Percentiles rank a stretch among this genome's conserved stretches.
Conservation (phyloP, 345 rosid genomes). For the Dovyalis caffra region DNA sequence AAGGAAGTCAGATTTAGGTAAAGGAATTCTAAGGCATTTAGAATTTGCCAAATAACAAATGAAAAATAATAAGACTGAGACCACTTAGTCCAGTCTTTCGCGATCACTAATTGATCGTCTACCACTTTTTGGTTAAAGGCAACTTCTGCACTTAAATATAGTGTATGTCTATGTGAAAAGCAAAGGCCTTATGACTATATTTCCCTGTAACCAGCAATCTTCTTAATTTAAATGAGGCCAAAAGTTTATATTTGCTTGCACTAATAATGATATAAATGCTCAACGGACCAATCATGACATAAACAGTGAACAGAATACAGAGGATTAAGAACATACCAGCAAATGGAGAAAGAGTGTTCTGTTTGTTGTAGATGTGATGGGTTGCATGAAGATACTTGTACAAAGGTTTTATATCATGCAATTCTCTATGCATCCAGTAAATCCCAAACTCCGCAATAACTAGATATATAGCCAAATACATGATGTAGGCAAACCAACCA, state of each 20-base stretch:
- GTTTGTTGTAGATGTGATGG: slow-evolving; percentile 97
- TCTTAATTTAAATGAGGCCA: background rate
- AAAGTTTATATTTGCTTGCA: background rate
- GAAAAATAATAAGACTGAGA: too few relatives aligned
- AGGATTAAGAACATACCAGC: slow-evolving; percentile 59
- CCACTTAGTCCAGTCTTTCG: background rate
- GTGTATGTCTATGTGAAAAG: background rate
- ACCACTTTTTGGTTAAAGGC: background rate
- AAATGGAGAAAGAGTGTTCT: slow-evolving; percentile 92
- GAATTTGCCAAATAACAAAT: background rate
- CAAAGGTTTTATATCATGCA: slow-evolving; percentile 90
- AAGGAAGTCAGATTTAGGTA: background rate
- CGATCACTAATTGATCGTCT: too few relatives aligned
- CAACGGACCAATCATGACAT: background rate
- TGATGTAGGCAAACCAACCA: slow-evolving; percentile 53
- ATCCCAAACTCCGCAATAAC: slow-evolving; percentile 82
- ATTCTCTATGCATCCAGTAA: slow-evolving; percentile 94
- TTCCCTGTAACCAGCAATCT: background rate
- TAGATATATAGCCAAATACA: slow-evolving; percentile 53
- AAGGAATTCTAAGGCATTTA: background rate
- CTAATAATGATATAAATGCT: background rate
- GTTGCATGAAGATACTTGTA: slow-evolving; percentile 89
- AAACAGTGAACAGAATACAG: background rate
- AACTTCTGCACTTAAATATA: background rate
- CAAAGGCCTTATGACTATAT: slow-evolving; percentile 1